phyloP scores from a whole-genome alignment of 2,329 filamentous ascomycete genomes.

The Lecanicillium sp. region DNA sequence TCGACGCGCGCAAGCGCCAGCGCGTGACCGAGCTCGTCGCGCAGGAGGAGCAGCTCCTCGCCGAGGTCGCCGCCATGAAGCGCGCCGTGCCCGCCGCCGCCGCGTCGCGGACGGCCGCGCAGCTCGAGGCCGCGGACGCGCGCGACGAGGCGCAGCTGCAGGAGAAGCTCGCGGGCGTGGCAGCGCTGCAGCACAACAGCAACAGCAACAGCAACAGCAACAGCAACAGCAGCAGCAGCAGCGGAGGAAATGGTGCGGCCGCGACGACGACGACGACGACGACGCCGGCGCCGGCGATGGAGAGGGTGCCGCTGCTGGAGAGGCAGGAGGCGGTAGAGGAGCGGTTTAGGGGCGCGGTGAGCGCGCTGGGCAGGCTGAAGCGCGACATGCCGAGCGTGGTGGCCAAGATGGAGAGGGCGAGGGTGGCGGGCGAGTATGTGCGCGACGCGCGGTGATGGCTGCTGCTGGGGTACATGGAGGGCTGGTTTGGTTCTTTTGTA shows the following conservation, averaged over 20 bases:
- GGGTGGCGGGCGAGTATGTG: conserved; percentile 53
- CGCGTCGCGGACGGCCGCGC: conserved; percentile 37
- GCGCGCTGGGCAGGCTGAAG: conserved; percentile 47
- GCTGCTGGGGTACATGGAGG: neutral
- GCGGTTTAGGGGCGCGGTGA: conserved; percentile 42
- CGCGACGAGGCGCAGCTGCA: conserved; percentile 43
- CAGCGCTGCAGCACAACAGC: conserved; percentile 34
- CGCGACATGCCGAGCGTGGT: conserved; percentile 55
- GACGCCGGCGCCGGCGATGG: conserved; percentile 18
- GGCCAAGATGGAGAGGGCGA: conserved; percentile 59
- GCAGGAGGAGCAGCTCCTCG: conserved; percentile 58
- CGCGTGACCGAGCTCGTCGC: conserved; percentile 55
- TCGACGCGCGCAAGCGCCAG: conserved; percentile 52
- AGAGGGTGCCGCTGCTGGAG: conserved; percentile 34
- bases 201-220: conserved; percentile 39
- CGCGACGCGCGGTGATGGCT: conserved; percentile 5
- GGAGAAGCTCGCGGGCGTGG: conserved; percentile 24
- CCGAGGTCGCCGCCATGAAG: conserved; percentile 57
- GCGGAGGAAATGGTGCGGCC: too few relatives aligned
- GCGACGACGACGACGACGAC: too few relatives aligned
- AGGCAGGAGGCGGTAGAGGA: conserved; percentile 41
- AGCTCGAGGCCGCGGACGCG: conserved; percentile 32
- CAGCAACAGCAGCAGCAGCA: conserved; percentile 13
- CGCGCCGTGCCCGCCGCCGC: conserved; percentile 42
- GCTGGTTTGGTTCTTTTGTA: neutral